Percentiles rank a stretch among this genome's conserved stretches.
These are phyloP conservation scores for Penicillium brevicompactum DNA, from an alignment of 2,329 filamentous ascomycete species.

Conservation along the genomic window DNA sequence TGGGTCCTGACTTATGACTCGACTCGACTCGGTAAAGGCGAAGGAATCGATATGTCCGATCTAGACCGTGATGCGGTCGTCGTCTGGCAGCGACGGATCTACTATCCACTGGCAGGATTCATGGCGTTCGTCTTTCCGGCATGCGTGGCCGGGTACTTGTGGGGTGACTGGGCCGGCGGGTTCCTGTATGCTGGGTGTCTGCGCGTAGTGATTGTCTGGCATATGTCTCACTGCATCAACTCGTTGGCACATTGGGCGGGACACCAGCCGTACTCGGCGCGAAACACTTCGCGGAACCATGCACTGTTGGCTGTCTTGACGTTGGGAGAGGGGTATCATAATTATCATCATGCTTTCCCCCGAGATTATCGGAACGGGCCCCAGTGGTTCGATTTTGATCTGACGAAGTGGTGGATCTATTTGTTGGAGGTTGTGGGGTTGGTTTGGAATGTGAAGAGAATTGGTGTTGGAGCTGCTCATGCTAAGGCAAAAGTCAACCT, in stretches of 20 bases:
- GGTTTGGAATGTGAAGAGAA: too few species aligned
- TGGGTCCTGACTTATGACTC: constrained; percentile 1
- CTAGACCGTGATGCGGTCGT: constrained; percentile 6
- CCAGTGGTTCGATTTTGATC: not conserved
- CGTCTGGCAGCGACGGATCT: constrained; percentile 1
- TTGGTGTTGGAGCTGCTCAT: too few species aligned
- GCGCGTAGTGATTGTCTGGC: not conserved
- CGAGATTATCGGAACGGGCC: not conserved
- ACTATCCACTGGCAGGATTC: not conserved
- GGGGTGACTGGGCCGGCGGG: not conserved
- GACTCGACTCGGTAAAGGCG: not conserved
- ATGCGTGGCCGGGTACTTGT: not conserved
- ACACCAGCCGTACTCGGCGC: not conserved
- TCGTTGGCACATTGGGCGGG: not conserved
- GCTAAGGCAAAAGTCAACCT: too few species aligned
- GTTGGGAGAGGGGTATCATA: not conserved
- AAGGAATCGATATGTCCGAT: constrained; percentile 6
- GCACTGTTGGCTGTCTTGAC: not conserved
- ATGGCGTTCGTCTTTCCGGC: not conserved
- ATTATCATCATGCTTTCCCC: not conserved
- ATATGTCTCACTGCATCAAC: not conserved
- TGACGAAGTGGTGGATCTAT: not conserved
- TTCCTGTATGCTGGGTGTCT: not conserved
- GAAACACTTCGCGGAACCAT: not conserved
- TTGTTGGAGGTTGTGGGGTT: too few species aligned